phyloP scores from a whole-genome alignment of 179 eudicot genomes.

The Beta corolliflora region DNA sequence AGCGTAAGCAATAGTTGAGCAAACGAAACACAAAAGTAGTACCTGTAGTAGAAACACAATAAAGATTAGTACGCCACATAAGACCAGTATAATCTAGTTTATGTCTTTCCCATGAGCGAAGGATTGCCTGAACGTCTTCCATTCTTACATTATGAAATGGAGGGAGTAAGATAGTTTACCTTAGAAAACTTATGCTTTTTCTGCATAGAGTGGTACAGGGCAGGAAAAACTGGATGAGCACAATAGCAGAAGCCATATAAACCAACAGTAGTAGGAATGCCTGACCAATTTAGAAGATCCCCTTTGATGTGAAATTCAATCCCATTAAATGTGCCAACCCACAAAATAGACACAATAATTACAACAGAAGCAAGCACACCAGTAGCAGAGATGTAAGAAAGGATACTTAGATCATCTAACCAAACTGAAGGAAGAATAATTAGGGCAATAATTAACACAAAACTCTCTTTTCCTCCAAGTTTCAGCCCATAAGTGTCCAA shows the following conservation, averaged over 20 bases:
- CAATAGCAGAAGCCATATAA: slow-evolving; percentile 80
- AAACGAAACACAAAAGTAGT: slow-evolving; percentile 57
- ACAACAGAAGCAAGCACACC: slow-evolving; percentile 75
- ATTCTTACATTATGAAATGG: too few species aligned
- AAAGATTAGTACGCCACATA: background rate
- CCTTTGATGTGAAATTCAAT: slow-evolving; percentile 73
- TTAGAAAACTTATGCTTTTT: slow-evolving; percentile 57
- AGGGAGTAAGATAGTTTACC: slow-evolving; percentile 37
- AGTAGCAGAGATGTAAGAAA: slow-evolving; percentile 73
- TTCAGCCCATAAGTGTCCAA: slow-evolving; percentile 41
- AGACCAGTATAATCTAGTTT: too few species aligned
- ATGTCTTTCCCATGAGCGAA: too few species aligned
- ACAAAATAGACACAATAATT: slow-evolving; percentile 57
- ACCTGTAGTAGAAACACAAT: slow-evolving; percentile 46
- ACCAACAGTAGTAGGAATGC: slow-evolving; percentile 69
- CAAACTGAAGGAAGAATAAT: slow-evolving; percentile 66
- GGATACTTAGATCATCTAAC: slow-evolving; percentile 60
- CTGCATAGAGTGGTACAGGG: slow-evolving; percentile 72
- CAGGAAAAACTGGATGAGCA: slow-evolving; percentile 86
- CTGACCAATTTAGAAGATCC: slow-evolving; percentile 46
- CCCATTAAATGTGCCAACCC: slow-evolving; percentile 61
- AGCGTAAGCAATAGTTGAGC: slow-evolving; percentile 62
- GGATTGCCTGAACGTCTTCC: too few species aligned
- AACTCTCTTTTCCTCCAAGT: slow-evolving; percentile 58
- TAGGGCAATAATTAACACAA: slow-evolving; percentile 56